phyloP scores from a whole-genome alignment of 371 early-diverging fungal genomes.

The Actinomortierella ambigua region DNA sequence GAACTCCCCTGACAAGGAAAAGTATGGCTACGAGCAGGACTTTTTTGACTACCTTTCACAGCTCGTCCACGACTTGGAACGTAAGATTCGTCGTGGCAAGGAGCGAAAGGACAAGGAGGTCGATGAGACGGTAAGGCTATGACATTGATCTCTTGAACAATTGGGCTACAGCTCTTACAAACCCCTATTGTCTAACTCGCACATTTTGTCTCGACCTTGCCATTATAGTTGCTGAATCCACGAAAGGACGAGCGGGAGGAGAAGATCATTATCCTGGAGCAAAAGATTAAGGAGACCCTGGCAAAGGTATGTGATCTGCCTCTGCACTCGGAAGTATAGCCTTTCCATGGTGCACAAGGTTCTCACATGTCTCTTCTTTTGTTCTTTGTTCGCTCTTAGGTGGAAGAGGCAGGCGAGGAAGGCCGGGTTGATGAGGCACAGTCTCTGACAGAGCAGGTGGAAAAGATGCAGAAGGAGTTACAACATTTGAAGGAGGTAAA shows the following conservation, averaged over 20 bases:
- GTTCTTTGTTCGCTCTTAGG: constrained; percentile 20
- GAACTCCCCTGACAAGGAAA: constrained; percentile 64
- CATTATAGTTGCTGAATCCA: constrained; percentile 58
- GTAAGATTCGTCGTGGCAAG: constrained; percentile 77
- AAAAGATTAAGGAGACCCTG: constrained; percentile 76
- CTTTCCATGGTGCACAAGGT: too few relatives aligned
- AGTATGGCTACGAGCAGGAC: constrained; percentile 76
- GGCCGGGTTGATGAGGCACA: constrained; percentile 83
- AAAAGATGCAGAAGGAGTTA: constrained; percentile 69
- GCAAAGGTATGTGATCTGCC: constrained; percentile 52
- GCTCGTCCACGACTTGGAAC: constrained; percentile 74
- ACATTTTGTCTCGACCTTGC: too few relatives aligned
- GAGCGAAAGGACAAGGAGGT: constrained; percentile 75
- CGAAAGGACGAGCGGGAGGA: constrained; percentile 85
- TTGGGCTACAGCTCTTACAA: not conserved
- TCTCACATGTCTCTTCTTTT: not conserved
- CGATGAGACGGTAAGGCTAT: constrained; percentile 65
- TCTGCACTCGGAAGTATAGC: not conserved
- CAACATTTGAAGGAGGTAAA: constrained; percentile 63
- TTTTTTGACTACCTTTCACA: constrained; percentile 77
- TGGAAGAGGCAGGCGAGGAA: constrained; percentile 79
- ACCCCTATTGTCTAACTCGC: too few relatives aligned
- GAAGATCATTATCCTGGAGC: constrained; percentile 81
- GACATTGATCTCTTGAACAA: too few relatives aligned
- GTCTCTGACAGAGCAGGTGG: constrained; percentile 64